Evolutionary conservation across 1,139 yeast species (phyloP), one percentile per base, ranked within the genome.

Genomic region (Hanseniaspora uvarum): DNA sequence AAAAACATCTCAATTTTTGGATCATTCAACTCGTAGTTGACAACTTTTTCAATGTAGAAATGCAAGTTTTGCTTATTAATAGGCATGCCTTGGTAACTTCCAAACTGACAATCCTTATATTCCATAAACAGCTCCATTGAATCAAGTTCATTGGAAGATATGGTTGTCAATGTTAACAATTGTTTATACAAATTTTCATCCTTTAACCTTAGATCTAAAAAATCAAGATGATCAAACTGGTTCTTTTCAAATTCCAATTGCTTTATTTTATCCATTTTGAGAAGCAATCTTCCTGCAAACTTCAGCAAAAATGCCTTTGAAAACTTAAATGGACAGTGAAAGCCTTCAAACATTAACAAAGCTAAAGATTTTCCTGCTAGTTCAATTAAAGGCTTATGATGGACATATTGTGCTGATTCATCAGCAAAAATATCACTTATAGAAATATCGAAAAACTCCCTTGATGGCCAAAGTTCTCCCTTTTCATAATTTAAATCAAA

Each of bases 11-110:
- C 37, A 41, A 73, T 70, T 28, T 85, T 70, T 19, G 80, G 74
- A 38, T 73, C 75, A 67, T 87, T 87, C 56, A 94, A 71, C 63
- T 86, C 86, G 70, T 80, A 88, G 62, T 85, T 80, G 5, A 96
- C 85, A 19, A 89, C 68, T 53, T 81, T 81, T 59, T 86, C 88
- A 44, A 88, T 78, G 63, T 87, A 92, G 58, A 82, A 81, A 46
- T 87, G 70, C 36, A 81, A 76, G 63, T 87, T 89, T 2, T 73
- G 61, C n/a, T 70, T 67, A 3, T 75, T 78, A 0, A 92, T 95
- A 16, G 74, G 68, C 0, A 72, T 70, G 10, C 58, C 62, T 37
- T 65, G 67, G 21, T 16, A 18, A 16, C n/a, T 26, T 16, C 45
- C 45, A 40, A 40, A 40, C 19, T 16, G 14, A 21, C 34, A 40